These are phyloP conservation scores for Eucalyptus albens DNA, from an alignment of 345 rosid genomes.

Conservation along the genomic window DNA sequence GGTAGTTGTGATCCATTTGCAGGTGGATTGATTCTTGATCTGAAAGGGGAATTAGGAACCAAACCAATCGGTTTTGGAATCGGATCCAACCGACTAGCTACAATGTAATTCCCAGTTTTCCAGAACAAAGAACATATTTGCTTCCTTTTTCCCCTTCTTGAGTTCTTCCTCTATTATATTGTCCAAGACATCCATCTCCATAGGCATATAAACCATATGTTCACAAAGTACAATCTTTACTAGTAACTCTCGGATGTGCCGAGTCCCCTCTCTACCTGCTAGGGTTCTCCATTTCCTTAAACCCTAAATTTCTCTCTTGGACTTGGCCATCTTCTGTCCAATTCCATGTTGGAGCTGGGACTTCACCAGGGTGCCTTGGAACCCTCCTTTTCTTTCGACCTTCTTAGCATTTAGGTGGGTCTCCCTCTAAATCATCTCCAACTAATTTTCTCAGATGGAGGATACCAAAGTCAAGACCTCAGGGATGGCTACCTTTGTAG, in stretches of 20 bases:
- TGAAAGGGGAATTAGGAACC: background rate
- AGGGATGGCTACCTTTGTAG: background rate
- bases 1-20: background rate
- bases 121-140: background rate
- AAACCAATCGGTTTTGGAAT: background rate
- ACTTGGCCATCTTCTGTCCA: background rate
- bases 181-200: background rate
- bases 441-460: no score
- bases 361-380: background rate
- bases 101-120: rapidly evolving
- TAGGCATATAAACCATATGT: background rate
- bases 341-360: rapidly evolving
- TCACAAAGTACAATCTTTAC: background rate
- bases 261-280: background rate
- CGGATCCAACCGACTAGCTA: rapidly evolving
- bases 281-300: background rate
- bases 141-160: background rate
- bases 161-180: background rate
- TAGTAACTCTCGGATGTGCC: background rate
- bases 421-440: no score
- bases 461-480: no score
- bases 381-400: background rate
- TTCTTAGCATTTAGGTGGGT: background rate
- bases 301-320: background rate
- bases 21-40: background rate